Conservation (phyloP, 2,329 filamentous ascomycete genomes). For the Pseudogymnoascus pannorum region DNA sequence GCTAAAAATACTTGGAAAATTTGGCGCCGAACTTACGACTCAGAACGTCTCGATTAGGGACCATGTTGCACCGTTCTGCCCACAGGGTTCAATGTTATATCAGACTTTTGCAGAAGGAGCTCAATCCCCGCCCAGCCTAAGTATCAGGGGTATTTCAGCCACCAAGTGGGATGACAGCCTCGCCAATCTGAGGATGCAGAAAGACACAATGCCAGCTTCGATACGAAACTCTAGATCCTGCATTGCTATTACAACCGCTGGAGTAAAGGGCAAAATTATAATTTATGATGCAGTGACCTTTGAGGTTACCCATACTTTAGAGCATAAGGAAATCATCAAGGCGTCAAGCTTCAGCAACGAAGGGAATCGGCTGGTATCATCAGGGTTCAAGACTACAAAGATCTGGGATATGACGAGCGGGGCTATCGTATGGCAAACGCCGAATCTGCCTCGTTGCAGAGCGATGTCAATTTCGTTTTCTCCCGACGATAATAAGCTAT, state of each 20-base stretch:
- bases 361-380: conserved; percentile 8
- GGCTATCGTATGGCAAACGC: background rate
- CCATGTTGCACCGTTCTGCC: conserved; percentile 34
- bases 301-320: conserved; percentile 1
- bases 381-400: conserved; percentile 13
- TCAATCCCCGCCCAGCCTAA: background rate
- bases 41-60: conserved; percentile 32
- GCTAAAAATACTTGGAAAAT: conserved; percentile 32
- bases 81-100: conserved; percentile 29
- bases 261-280: conserved; percentile 1
- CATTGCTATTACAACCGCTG: conserved; percentile 11
- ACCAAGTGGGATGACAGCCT: conserved; percentile 14
- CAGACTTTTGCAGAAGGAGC: conserved; percentile 25
- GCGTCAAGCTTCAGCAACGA: conserved; percentile 12
- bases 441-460: conserved; percentile 3
- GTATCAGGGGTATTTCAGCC: conserved; percentile 11
- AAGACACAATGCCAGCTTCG: background rate
- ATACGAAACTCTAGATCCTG: conserved; percentile 6
- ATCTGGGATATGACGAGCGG: conserved; percentile 14
- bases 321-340: conserved; percentile 13
- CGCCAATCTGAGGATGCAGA: conserved; percentile 8
- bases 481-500: background rate
- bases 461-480: conserved; percentile 12
- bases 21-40: conserved; percentile 23
- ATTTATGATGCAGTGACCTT: conserved; percentile 14